Evolutionary conservation across 2,329 filamentous ascomycete genomes (phyloP), one percentile per base, ranked within the genome.

Genomic region (Fusarium agapanthi): DNA sequence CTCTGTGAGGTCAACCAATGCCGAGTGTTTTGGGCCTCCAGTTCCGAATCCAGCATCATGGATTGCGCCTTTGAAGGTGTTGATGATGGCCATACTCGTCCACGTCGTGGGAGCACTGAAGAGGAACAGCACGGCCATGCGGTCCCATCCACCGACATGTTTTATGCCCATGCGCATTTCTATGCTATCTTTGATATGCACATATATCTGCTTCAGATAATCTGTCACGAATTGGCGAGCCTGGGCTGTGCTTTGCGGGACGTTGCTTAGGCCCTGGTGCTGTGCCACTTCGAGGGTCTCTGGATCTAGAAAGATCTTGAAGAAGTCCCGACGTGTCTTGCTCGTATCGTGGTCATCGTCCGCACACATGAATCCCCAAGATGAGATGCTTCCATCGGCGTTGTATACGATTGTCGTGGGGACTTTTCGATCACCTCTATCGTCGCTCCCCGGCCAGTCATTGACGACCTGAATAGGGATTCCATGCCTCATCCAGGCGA

Each of bases 81-180:
- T 87, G 56, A 89, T 84, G 5, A 85, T 84, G 13, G 82, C 81
- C 64, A 86, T 80, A 5, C 80, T 85, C 15, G 81, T 82, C 88
- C 88, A 90, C 1, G 88, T 89, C 3, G 88, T 89, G 1, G 88
- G 88, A 2, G 88, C 87, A 50, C 85, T 87, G 78, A 89, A 89
- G 14, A 89, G 78, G 71, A 89, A 90, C 43, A 86, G 83, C 4
- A 89, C 84, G 0, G 79, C 79, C 60, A 86, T 81, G 43, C 76
- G 77, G n/a, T 73, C 75, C 86, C 86, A 88, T 16, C 83, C 83
- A 5, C 79, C 78, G 59, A 75, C 56, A 7, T 80, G 79, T 4
- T 78, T 75, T 32, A 80, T 79, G 0, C 83, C 84, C 10, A 82
- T 80, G 51, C 84, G 80, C 26, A 77, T 79, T 74, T 81, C 83